phyloP scores from a whole-genome alignment of 2,329 filamentous ascomycete species.

The Aspergillus tamarii region DNA sequence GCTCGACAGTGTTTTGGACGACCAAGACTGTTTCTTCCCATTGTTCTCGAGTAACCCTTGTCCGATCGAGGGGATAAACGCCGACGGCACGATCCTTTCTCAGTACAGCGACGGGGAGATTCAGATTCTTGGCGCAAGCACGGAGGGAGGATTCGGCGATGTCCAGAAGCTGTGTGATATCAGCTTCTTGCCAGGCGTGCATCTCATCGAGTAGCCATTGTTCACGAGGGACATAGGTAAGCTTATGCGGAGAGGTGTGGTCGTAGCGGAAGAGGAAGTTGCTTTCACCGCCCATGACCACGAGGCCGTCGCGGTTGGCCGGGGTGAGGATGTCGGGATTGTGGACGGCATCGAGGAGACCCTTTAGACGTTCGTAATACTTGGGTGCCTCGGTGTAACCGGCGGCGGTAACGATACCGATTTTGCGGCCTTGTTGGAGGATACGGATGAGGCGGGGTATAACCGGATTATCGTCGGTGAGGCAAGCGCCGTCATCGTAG shows the following conservation, averaged over 20 bases:
- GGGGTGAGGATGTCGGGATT: slow-evolving; percentile 63
- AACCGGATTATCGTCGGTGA: slow-evolving; percentile 75
- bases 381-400: slow-evolving; percentile 86
- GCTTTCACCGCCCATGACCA: slow-evolving; percentile 94
- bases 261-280: slow-evolving; percentile 91
- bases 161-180: slow-evolving; percentile 81
- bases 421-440: slow-evolving; percentile 74
- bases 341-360: slow-evolving; percentile 78
- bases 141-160: slow-evolving; percentile 82
- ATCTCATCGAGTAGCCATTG: slow-evolving; percentile 65
- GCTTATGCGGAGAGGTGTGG: slow-evolving; percentile 64
- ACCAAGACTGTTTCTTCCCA: slow-evolving; percentile 95
- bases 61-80: slow-evolving; percentile 67
- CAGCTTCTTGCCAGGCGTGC: slow-evolving; percentile 57
- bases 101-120: slow-evolving; percentile 76
- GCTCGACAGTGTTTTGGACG: slow-evolving; percentile 88
- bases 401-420: slow-evolving; percentile 95
- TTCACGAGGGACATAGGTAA: slow-evolving; percentile 63
- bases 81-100: slow-evolving; percentile 88
- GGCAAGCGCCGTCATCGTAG: slow-evolving; percentile 84
- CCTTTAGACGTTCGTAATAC: slow-evolving; percentile 86
- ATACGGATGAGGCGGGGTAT: slow-evolving; percentile 71
- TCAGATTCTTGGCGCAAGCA: slow-evolving; percentile 79
- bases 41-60: slow-evolving; percentile 79
- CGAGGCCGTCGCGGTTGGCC: slow-evolving; percentile 73